Evolutionary conservation across 148 eudicot species (phyloP).

Genomic region (Diospyros kaki): DNA sequence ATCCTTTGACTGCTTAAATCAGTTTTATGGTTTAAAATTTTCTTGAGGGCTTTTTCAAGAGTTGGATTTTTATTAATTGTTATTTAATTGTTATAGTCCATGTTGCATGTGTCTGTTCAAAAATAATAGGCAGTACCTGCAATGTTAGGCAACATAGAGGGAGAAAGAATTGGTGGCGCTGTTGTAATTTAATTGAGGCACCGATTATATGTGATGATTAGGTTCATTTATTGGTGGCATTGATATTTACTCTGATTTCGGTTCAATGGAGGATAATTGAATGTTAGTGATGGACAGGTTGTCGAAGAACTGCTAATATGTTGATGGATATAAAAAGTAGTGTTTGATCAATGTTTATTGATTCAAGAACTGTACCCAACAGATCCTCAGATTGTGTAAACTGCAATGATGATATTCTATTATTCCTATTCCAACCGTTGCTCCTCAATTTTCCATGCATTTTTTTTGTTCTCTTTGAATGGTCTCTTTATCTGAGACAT

Average conservation of each 20-base stretch:
- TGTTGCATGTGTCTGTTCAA: neutral
- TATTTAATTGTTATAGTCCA: too few species aligned
- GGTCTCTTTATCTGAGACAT: neutral
- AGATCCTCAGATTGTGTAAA: too few species aligned
- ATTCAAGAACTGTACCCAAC: neutral
- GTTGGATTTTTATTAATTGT: neutral
- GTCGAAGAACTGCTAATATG: neutral
- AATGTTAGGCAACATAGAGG: neutral
- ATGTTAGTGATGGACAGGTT: neutral
- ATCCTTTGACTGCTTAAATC: neutral
- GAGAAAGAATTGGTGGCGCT: neutral
- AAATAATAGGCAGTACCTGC: neutral
- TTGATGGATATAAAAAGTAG: neutral
- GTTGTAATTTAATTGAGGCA: neutral
- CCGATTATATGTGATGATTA: neutral
- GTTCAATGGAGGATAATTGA: neutral
- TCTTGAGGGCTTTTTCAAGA: neutral
- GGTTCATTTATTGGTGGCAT: neutral
- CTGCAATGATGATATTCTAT: too few species aligned
- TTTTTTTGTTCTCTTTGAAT: neutral
- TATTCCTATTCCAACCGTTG: neutral
- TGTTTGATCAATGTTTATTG: neutral
- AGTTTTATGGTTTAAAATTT: neutral
- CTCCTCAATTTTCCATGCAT: neutral
- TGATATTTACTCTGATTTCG: neutral